Conservation (phyloP, 2,329 filamentous ascomycete genomes). For the Colletotrichum costaricense region DNA sequence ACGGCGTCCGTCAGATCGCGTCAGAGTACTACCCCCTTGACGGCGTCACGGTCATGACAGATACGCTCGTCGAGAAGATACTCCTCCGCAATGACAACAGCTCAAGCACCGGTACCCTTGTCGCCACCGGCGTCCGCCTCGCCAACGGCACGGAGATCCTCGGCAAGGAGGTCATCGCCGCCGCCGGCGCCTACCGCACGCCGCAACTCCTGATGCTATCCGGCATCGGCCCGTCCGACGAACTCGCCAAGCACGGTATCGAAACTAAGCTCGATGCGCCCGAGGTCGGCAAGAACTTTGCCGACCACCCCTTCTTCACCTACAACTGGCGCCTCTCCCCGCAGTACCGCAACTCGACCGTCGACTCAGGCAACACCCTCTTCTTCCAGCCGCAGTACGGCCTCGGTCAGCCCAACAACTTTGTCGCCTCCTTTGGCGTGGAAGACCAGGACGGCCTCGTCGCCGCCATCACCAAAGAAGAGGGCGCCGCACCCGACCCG, state of each 20-base stretch:
- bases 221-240: slow-evolving; percentile 59
- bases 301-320: slow-evolving; percentile 50
- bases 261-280: slow-evolving; percentile 53
- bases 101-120: background rate
- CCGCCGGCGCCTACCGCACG: slow-evolving; percentile 61
- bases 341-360: slow-evolving; percentile 44
- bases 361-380: slow-evolving; percentile 47
- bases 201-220: slow-evolving; percentile 64
- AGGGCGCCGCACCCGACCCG: slow-evolving; percentile 44
- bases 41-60: slow-evolving; percentile 40
- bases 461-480: slow-evolving; percentile 47
- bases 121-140: slow-evolving; percentile 43
- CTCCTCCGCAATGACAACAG: slow-evolving; percentile 24
- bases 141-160: slow-evolving; percentile 42
- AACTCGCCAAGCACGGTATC: slow-evolving; percentile 54
- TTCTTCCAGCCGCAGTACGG: slow-evolving; percentile 47
- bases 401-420: slow-evolving; percentile 50
- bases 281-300: slow-evolving; percentile 62
- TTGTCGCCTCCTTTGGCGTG: slow-evolving; percentile 45
- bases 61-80: slow-evolving; percentile 40
- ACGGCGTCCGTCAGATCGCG: slow-evolving; percentile 41
- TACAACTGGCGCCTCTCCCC: slow-evolving; percentile 47
- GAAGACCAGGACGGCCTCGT: slow-evolving; percentile 41
- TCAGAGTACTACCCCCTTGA: slow-evolving; percentile 41
- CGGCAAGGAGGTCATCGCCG: slow-evolving; percentile 52